Conservation (phyloP, 768 basidiomycete species). For the Leccinum boreale region DNA sequence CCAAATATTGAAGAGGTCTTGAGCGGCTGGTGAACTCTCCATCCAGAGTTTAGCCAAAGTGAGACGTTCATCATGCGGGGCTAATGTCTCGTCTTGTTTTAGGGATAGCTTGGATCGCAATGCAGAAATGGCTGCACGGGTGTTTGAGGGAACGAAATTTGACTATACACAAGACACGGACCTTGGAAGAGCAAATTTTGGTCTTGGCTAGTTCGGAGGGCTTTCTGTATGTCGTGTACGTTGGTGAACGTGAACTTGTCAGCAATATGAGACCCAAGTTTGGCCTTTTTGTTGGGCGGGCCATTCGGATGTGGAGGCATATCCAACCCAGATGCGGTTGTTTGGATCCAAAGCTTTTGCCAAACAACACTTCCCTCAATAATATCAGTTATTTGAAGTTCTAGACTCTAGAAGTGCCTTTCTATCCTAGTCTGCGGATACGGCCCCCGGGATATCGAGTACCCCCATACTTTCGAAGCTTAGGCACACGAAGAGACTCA, state of each 20-base stretch:
- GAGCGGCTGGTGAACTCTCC: slow-evolving; percentile 49
- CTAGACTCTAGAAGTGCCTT: no score
- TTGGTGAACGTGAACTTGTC: slow-evolving; percentile 17
- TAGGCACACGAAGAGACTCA: background rate
- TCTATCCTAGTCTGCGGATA: no score
- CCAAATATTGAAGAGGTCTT: slow-evolving; percentile 65
- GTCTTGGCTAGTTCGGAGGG: slow-evolving; percentile 14
- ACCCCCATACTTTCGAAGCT: background rate
- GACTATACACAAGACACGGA: slow-evolving; percentile 5
- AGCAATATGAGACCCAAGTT: slow-evolving; percentile 6
- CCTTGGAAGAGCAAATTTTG: slow-evolving; percentile 19
- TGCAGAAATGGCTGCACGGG: slow-evolving; percentile 40
- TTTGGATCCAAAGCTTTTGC: slow-evolving; percentile 27
- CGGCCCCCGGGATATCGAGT: background rate
- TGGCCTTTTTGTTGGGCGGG: slow-evolving; percentile 24
- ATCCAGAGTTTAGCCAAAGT: slow-evolving; percentile 62
- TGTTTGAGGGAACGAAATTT: background rate
- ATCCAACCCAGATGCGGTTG: slow-evolving; percentile 8
- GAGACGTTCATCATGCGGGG: slow-evolving; percentile 59
- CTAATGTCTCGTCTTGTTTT: slow-evolving; percentile 46
- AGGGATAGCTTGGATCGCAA: slow-evolving; percentile 57
- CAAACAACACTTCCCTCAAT: slow-evolving; percentile 13
- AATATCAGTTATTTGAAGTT: no score
- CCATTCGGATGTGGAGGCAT: slow-evolving; percentile 16
- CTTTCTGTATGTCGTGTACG: slow-evolving; percentile 22